A percentile compares a stretch with the other conserved stretches of the same genome.
Evolutionary conservation across 2,329 filamentous ascomycete genomes (phyloP).

Genomic region (Lanzia echinophila): DNA sequence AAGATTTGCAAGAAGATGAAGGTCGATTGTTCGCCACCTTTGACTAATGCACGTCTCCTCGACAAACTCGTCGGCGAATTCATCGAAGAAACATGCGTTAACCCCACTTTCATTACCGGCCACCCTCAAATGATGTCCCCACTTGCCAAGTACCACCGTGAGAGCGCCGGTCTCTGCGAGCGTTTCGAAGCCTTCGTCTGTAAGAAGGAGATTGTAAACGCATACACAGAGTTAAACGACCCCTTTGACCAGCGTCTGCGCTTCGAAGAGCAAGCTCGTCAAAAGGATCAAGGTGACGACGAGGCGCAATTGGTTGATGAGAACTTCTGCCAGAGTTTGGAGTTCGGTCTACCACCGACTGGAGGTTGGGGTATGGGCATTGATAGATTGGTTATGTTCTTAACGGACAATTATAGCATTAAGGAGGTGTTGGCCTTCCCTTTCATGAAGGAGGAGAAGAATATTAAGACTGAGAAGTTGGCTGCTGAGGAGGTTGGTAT

Average conservation of each 20-base stretch:
- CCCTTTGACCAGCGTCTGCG: constrained; percentile 88
- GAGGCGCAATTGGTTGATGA: constrained; percentile 95
- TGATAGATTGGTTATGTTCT: constrained; percentile 88
- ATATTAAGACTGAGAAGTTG: constrained; percentile 38
- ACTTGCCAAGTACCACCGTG: constrained; percentile 89
- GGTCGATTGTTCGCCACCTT: constrained; percentile 80
- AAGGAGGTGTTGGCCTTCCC: constrained; percentile 96
- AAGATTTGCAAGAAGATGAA: constrained; percentile 80
- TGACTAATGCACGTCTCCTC: constrained; percentile 93
- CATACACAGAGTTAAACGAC: constrained; percentile 94
- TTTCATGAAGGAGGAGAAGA: constrained; percentile 86
- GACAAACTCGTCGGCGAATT: constrained; percentile 93
- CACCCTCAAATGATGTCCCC: constrained; percentile 89
- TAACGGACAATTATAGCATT: constrained; percentile 93
- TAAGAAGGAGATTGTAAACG: constrained; percentile 96
- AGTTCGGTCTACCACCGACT: constrained; percentile 87
- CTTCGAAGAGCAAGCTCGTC: constrained; percentile 89
- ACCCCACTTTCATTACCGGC: constrained; percentile 86
- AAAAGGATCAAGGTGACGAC: constrained; percentile 95
- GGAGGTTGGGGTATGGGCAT: constrained; percentile 97
- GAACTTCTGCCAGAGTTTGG: constrained; percentile 85
- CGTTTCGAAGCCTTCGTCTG: constrained; percentile 96
- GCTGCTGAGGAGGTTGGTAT: constrained; percentile 59
- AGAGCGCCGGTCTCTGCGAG: constrained; percentile 78
- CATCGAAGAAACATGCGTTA: constrained; percentile 89